Evolutionary conservation across 768 basidiomycete genomes (phyloP), one percentile per base, ranked within the genome.

Genomic region (Trametes villosa): DNA sequence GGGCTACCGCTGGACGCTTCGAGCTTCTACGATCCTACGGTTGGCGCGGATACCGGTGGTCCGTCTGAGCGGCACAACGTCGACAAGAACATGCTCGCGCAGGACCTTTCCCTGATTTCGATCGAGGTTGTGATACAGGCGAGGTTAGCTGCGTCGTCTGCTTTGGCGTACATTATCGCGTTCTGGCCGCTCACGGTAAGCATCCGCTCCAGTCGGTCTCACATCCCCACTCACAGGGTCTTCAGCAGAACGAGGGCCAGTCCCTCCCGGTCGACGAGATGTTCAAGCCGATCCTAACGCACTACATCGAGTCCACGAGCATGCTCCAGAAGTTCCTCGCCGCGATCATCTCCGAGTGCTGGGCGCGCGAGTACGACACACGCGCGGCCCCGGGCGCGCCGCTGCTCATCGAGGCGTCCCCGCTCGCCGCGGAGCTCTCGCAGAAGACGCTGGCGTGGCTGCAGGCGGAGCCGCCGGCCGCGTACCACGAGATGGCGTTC

Each of bases 81-180:
- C 31, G 97, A 99, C 78, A 98, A 94, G 79, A 91, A 90, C 59
- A 94, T 98, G 88, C 79, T 98, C 24, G 80, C 84, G 5, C 96
- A 98, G 70, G 97, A 99, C 71, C 77, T 94, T 42, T 86, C 92
- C 0, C 79, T 99, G 36, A 82, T 98, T 31, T 79, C 88, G 7
- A 75, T 83, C 24, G 94, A 97, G 67, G 76, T 86, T 5, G 85
- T 94, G 36, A 71, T 96, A 58, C 86, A 90, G 63, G 93, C 92
- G 18, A 82, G 96, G 24, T 74, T 98, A 6, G 86, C 89, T 8
- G 83, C 88, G 5, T 89, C 93, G 1, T 86, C 83, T 1, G 92
- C 94, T 2, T 73, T 98, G 27, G 91, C 94, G 3, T 78, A 82
- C 66, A 68, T 93, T 13, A 82, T 91, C 46, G 74, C 83, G 11